phyloP scores from a whole-genome alignment of 1,284 basidiomycete species.

The Fomitopsis palustris region DNA sequence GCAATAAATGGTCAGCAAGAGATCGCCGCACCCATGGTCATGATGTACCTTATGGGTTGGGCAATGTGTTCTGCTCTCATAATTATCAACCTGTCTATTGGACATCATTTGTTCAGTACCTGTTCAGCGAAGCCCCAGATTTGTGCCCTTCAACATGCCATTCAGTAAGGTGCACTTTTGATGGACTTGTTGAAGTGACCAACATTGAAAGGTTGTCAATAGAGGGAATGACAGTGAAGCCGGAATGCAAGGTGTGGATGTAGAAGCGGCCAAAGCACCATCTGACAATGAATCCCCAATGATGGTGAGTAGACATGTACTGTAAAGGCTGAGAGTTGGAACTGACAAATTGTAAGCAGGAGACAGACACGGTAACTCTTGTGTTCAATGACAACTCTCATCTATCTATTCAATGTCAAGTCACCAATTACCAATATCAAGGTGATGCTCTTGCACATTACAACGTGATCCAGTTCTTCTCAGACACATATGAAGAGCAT shows the following conservation, averaged over 20 bases:
- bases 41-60: constrained; percentile 34
- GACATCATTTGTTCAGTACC: neutral
- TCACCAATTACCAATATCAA: constrained; percentile 16
- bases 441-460: constrained; percentile 11
- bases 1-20: constrained; percentile 22
- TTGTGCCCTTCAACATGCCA: neutral
- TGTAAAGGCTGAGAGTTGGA: too few relatives aligned
- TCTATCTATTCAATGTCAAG: constrained; percentile 8
- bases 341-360: neutral
- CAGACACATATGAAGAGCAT: constrained; percentile 19
- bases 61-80: constrained; percentile 24
- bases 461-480: constrained; percentile 14
- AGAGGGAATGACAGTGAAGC: too few relatives aligned
- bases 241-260: too few relatives aligned
- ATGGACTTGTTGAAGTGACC: too few relatives aligned
- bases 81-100: constrained; percentile 27
- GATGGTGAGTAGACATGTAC: too few relatives aligned
- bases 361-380: neutral
- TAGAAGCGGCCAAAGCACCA: too few relatives aligned
- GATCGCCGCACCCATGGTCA: constrained; percentile 30
- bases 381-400: neutral
- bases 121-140: constrained; percentile 8
- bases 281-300: too few relatives aligned
- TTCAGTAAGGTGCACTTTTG: too few relatives aligned
- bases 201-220: too few relatives aligned